Evolutionary conservation across 768 basidiomycete species (phyloP).

Genomic region (Infundibulicybe gibba): DNA sequence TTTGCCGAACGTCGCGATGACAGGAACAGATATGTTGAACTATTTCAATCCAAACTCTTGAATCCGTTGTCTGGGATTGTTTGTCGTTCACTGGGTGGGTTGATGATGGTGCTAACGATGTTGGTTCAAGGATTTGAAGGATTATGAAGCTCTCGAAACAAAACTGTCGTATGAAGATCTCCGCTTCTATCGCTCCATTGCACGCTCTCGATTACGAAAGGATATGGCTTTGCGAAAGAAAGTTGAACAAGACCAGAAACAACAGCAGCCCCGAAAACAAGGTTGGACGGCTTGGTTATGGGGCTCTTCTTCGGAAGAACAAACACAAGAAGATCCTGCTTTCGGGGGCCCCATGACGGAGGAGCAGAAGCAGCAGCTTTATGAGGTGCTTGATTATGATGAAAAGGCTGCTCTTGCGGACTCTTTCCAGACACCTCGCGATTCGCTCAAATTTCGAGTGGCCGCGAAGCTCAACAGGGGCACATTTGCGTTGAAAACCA

Average conservation of each 20-base stretch:
- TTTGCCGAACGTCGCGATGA: conserved; percentile 88
- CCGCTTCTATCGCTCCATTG: conserved; percentile 95
- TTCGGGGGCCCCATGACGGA: conserved; percentile 78
- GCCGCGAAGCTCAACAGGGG: conserved; percentile 81
- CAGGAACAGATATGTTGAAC: conserved; percentile 75
- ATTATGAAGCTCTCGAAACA: conserved; percentile 65
- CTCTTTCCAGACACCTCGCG: conserved; percentile 67
- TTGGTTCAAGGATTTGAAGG: conserved; percentile 42
- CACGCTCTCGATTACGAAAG: conserved; percentile 82
- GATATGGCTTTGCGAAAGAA: conserved; percentile 70
- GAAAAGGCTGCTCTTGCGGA: conserved; percentile 74
- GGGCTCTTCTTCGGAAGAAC: conserved; percentile 47
- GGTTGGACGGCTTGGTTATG: conserved; percentile 81
- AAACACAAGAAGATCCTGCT: conserved; percentile 44
- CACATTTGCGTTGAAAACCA: conserved; percentile 76
- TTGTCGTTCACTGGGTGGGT: conserved; percentile 1
- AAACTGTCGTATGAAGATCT: conserved; percentile 93
- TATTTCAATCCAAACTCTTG: conserved; percentile 77
- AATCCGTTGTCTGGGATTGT: conserved; percentile 44
- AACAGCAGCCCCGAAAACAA: conserved; percentile 45
- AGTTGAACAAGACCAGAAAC: conserved; percentile 60
- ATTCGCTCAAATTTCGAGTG: conserved; percentile 77
- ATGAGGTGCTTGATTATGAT: conserved; percentile 89
- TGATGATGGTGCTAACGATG: neutral
- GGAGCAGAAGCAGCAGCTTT: conserved; percentile 85